Base-by-base conservation (phyloP, 257 asterid genomes). In the Solanum clarkiae region DNA sequence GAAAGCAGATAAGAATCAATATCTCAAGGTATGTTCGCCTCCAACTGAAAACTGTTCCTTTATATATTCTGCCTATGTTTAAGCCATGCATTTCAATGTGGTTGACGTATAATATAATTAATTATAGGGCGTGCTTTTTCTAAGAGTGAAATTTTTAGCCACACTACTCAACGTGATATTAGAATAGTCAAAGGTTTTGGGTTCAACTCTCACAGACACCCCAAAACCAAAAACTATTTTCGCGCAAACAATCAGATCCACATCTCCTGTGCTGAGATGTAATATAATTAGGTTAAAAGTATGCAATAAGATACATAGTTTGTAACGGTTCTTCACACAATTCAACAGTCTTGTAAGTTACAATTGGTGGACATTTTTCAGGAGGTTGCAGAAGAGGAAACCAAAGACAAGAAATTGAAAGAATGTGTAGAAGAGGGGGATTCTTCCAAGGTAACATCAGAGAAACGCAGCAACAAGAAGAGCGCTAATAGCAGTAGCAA, bases 361-460 rank as follows among this genome's bases (percentile, higher is more conserved):
- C 60, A 53, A 26, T 26, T 9, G 1, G 65, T 53, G 49, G 3
- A 5, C 17, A 53, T 15, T 26, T 51, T 71, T 66, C 88, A 93
- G 97, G 91, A 16, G 42, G 85, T 69, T n/a, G 85, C 49, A 84
- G 94, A 91, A 62, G 93, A 92, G 69, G 88, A 88, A 72, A 82
- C 81, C 36, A 91, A 89, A 82, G 94, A 89, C 84, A 95, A 91
- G 86, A 95, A 86, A 90, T 84, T 84, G 88, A 95, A 90, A 84
- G 93, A 86, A 49, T 68, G 88, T 75, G 71, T 29, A 14, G 92
- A 87, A 55, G 97, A 91, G 42, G 94, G 86, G 8, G 87, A 63
- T 17, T 88, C 97, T 13, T 87, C 97, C 56, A 93, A 88, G 86
- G 89, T 83, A 55, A 89, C 92, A 77, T 92, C 88, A 80, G 92